Evolutionary conservation across 345 rosid species (phyloP), one percentile per base, ranked within the genome.

Genomic region (Reutealis trisperma): DNA sequence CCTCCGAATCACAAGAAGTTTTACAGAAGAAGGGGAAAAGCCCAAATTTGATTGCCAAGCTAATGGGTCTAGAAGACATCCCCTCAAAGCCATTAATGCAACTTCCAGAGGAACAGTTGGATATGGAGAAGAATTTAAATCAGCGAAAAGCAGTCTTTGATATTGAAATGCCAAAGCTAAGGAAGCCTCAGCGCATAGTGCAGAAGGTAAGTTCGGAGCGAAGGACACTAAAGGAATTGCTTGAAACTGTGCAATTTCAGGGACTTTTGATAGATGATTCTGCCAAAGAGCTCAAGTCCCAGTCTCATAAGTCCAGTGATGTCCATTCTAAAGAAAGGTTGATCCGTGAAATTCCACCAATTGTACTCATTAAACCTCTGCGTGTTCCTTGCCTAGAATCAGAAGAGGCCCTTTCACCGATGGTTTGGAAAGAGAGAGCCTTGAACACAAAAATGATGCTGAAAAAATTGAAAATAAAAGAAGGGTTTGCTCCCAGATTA

Each of bases 31-130:
- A 77, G 78, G 81, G 65, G n/a, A 86, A 73, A 81, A 78, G 86
- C 37, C 86, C 88, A 6, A 89, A 83, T 78, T 82, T 96, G 88
- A 87, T 96, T 42, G 98, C 98, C 78, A 92, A 86, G 90, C 90
- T 96, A 58, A 93, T 96, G 99, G 99, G 99, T 59, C 78, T 93
- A 66, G 98, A 93, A 79, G 92, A 81, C 52, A 74, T 87, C 18
- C 88, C 92, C 41, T 80, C 82, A 62, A 86, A 85, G 77, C 79
- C 81, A 55, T 64, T 44, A n/a, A 80, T 67, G 75, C 49, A 62
- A 77, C 21, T 27, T 79, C 57, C 72, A 19, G 83, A 60, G 55
- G 82, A 72, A 61, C 86, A 72, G 74, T 6, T 78, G 45, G 81
- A 74, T 67, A 21, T 51, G 61, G 73, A 84, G 75, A 81, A 74